Evolutionary conservation across 169 alveolate genomes (phyloP).

Genomic region (Besnoitia besnoiti): DNA sequence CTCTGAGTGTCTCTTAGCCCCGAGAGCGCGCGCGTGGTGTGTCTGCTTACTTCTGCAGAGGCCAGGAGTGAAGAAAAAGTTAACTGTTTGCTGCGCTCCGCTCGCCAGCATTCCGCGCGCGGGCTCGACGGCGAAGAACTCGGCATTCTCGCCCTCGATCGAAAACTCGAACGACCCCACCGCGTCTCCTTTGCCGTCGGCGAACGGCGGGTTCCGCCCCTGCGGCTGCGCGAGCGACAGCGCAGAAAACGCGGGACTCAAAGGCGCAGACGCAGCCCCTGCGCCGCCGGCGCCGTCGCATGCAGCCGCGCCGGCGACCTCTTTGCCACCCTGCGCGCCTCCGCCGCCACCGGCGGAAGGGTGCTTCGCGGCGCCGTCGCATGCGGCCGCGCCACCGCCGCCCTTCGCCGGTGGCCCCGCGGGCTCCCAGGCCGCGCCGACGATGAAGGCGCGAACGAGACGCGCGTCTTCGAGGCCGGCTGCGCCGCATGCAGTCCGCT

Average conservation of each 20-base stretch:
- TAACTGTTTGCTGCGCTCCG: neutral
- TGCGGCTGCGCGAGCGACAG: neutral
- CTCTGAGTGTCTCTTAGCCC: too few relatives aligned
- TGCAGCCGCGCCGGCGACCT: too few relatives aligned
- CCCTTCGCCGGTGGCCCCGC: too few relatives aligned
- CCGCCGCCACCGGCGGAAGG: too few relatives aligned
- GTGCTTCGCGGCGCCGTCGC: too few relatives aligned
- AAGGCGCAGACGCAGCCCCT: neutral
- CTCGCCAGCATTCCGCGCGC: neutral
- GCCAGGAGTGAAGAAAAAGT: neutral
- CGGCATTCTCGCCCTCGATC: neutral
- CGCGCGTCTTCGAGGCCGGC: too few relatives aligned
- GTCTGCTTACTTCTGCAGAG: neutral
- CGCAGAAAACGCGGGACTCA: neutral
- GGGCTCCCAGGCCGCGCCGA: too few relatives aligned
- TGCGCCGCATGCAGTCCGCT: too few relatives aligned
- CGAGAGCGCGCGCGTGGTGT: neutral
- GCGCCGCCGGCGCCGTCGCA: too few relatives aligned
- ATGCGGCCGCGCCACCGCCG: too few relatives aligned
- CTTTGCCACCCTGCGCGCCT: too few relatives aligned
- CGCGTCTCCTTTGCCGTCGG: neutral
- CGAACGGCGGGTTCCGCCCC: neutral
- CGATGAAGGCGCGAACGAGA: too few relatives aligned
- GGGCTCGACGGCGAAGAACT: neutral
- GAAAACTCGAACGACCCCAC: neutral